A percentile compares a stretch with the other conserved stretches of the same genome.
phyloP scores from a whole-genome alignment of 768 basidiomycete genomes.

The Amanita pseudoporphyria region DNA sequence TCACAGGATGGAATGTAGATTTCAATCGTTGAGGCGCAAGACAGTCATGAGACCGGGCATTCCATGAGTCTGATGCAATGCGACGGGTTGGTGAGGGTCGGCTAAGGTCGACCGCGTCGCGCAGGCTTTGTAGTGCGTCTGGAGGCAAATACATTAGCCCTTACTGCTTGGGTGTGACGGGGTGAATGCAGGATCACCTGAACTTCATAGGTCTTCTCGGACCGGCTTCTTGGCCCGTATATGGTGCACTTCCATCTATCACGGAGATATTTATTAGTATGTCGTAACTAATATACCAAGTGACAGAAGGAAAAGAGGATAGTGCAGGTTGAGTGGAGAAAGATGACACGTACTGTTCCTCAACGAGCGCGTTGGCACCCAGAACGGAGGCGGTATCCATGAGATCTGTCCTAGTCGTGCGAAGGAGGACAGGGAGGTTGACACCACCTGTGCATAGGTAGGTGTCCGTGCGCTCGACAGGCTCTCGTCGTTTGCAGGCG shows the following conservation, averaged over 20 bases:
- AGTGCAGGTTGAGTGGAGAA: slow-evolving; percentile 11
- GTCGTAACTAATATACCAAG: not conserved
- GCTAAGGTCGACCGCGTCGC: slow-evolving; percentile 40
- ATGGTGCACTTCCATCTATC: slow-evolving; percentile 59
- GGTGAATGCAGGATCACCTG: slow-evolving; percentile 26
- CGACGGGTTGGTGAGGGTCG: slow-evolving; percentile 56
- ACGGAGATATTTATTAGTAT: not conserved
- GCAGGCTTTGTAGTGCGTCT: slow-evolving; percentile 58
- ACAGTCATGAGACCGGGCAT: slow-evolving; percentile 76
- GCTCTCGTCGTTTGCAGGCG: slow-evolving; percentile 17
- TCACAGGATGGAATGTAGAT: not conserved
- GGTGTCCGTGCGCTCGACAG: slow-evolving; percentile 27
- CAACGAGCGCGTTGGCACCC: slow-evolving; percentile 53
- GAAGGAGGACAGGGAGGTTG: slow-evolving; percentile 45
- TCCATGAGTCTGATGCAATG: slow-evolving; percentile 46
- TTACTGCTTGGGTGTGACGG: not conserved
- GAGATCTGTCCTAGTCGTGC: slow-evolving; percentile 41
- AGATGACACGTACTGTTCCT: slow-evolving; percentile 47
- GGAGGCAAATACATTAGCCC: not conserved
- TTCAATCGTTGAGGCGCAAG: slow-evolving; percentile 29
- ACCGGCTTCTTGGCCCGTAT: slow-evolving; percentile 37
- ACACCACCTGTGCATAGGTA: slow-evolving; percentile 58
- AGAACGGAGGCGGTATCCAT: slow-evolving; percentile 37
- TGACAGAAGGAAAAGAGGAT: not conserved
- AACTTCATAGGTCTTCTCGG: slow-evolving; percentile 47